phyloP scores from a whole-genome alignment of 768 basidiomycete species.

The Termitomyces sp. region DNA sequence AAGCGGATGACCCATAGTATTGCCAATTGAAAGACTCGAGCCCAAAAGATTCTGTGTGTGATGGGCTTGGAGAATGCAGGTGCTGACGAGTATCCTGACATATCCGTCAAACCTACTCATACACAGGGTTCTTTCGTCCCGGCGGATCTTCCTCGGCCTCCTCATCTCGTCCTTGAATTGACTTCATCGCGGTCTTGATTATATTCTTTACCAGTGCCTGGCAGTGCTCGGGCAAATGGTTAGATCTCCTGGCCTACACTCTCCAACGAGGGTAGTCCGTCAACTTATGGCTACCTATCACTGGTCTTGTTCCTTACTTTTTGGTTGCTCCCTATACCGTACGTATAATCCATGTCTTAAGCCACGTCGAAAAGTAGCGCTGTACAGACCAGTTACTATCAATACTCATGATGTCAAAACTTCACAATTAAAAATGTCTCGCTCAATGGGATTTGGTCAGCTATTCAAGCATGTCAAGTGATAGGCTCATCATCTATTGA shows the following conservation, averaged over 20 bases:
- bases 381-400: too few relatives aligned
- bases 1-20: background rate
- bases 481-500: too few relatives aligned
- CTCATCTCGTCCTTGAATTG: background rate
- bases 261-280: background rate
- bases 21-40: background rate
- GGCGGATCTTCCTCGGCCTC: background rate
- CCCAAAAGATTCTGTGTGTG: background rate
- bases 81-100: background rate
- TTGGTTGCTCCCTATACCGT: background rate
- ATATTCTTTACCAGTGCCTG: background rate
- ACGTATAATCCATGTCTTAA: background rate
- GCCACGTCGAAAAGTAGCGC: too few relatives aligned
- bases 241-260: background rate
- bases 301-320: background rate
- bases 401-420: too few relatives aligned
- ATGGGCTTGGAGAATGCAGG: background rate
- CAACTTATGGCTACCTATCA: background rate
- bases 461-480: too few relatives aligned
- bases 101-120: background rate
- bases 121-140: background rate
- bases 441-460: too few relatives aligned
- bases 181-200: background rate
- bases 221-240: too few relatives aligned
- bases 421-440: too few relatives aligned